Evolutionary conservation across 805 yeast species (phyloP), one percentile per base, ranked within the genome.

Genomic region (Jamesozyma rosinii): DNA sequence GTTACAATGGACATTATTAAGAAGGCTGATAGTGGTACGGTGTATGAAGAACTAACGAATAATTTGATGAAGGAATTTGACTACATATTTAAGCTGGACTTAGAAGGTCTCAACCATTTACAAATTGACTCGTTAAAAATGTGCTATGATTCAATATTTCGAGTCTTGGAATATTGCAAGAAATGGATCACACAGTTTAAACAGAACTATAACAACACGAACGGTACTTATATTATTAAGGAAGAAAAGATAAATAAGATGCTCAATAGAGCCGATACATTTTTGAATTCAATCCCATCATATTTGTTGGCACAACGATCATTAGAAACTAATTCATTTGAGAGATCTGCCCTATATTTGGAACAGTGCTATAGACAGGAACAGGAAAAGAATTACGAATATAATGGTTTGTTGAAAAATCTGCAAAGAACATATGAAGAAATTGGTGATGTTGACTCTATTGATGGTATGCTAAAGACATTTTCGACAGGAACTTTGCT

Each of bases 371-470:
- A 74, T 46, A 65, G 88, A 31, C 56, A 59, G 15, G 40, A 64
- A 51, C 53, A 58, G 1, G 17, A 20, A 13, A 20, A 34, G 9
- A 32, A 32, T n/a, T 34, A 40, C 2, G 26, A 27, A 6, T 35
- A 42, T 18, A 30, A 27, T 4, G 17, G 11, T n/a, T 71, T 70
- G 19, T 58, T 67, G 1, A 70, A 79, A 14, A 50, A 53, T 4
- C 62, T 92, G n/a, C 87, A 86, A 52, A 72, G 74, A 22, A 83
- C 89, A 68, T 92, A 92, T 59, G 81, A 95, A 6, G 82, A 77
- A 44, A 77, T 92, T 39, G 90, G 87, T 53, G 98, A 94, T 55
- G 72, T 81, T 31, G 99, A 92, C 66, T 80, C 95, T 0, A 69
- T 92, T 27, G 89, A 84, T 57, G 99, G 98, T 19, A 77, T 86